phyloP scores from a whole-genome alignment of 139 green algal genomes.

The Zygnema cylindricum region DNA sequence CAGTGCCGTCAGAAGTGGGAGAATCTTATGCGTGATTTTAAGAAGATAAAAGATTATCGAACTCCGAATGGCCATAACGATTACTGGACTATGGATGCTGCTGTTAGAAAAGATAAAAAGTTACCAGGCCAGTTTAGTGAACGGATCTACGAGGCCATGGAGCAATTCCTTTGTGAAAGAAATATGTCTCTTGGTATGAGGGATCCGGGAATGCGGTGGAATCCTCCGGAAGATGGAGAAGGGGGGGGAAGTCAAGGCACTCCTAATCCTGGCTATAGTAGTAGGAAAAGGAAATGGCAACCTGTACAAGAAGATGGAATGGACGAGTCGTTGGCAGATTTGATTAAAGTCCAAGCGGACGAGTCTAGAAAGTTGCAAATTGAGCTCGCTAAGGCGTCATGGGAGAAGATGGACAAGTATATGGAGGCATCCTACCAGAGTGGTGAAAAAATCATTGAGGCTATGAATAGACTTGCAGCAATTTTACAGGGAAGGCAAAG shows the following conservation, averaged over 20 bases:
- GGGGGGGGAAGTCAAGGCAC: neutral
- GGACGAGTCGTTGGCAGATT: neutral
- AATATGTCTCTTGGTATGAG: neutral
- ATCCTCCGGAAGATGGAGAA: neutral
- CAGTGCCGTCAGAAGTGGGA: neutral
- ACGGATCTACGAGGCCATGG: neutral
- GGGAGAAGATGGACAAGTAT: neutral
- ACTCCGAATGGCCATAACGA: neutral
- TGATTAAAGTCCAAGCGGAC: neutral
- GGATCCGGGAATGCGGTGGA: neutral
- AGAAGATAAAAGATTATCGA: neutral
- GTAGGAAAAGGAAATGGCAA: neutral
- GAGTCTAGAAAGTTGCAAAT: neutral
- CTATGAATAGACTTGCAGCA: neutral
- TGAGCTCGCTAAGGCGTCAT: neutral
- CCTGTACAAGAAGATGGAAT: neutral
- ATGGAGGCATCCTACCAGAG: neutral
- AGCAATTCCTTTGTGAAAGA: neutral
- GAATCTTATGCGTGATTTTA: neutral
- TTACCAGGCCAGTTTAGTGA: neutral
- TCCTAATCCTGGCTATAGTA: no score
- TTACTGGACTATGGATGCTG: neutral
- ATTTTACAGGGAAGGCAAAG: neutral
- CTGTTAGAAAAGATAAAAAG: neutral
- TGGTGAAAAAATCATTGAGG: neutral